A percentile compares a stretch with the other conserved stretches of the same genome.
Evolutionary conservation across 441 rosid genomes (phyloP).

Genomic region (Monsonia emarginata): DNA sequence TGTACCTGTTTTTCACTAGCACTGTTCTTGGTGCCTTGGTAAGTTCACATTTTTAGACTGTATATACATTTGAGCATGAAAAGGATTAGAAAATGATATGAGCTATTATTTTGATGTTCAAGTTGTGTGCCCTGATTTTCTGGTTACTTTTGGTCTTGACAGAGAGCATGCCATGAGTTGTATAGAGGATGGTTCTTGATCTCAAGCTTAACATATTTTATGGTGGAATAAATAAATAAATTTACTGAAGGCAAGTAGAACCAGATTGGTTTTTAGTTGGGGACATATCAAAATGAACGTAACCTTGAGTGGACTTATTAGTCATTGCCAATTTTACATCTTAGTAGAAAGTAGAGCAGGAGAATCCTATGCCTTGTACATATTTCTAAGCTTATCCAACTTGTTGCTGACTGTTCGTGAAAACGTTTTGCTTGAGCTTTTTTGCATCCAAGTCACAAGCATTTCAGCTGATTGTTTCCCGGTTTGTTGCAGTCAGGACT

Average conservation of each 20-base stretch:
- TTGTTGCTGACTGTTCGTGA: neutral
- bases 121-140: neutral
- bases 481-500: slow-evolving; percentile 52
- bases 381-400: neutral
- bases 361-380: neutral
- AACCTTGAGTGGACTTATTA: too few species aligned
- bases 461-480: neutral
- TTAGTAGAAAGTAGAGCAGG: neutral
- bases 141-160: neutral
- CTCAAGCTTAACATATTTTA: too few species aligned
- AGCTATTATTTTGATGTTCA: neutral
- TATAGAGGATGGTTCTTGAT: too few species aligned
- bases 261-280: too few species aligned
- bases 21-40: slow-evolving; percentile 62
- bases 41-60: slow-evolving; percentile 21
- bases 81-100: neutral
- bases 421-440: neutral
- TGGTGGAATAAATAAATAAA: too few species aligned
- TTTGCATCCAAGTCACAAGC: neutral
- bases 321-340: too few species aligned
- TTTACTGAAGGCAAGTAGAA: too few species aligned
- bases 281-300: too few species aligned
- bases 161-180: neutral
- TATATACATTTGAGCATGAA: neutral
- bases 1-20: slow-evolving; percentile 65